Conservation (phyloP, 2,329 filamentous ascomycete species). For the Paracoccidioides lutzii region DNA sequence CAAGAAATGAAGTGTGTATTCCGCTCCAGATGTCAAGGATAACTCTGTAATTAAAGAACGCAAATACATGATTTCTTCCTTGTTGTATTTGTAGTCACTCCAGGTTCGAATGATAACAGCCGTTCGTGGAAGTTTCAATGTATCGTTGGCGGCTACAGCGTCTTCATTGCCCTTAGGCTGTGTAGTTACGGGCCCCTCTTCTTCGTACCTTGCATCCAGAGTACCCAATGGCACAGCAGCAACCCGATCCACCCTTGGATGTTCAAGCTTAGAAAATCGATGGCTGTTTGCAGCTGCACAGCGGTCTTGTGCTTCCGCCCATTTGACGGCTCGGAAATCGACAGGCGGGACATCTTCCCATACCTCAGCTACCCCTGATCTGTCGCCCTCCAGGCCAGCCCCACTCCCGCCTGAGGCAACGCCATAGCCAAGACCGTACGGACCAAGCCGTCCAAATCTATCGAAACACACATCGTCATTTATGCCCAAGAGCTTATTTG, state of each 20-base stretch:
- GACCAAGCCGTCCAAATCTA: slow-evolving; percentile 71
- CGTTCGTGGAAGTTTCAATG: slow-evolving; percentile 39
- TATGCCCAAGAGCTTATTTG: slow-evolving; percentile 65
- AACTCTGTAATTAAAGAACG: slow-evolving; percentile 71
- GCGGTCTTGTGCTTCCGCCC: slow-evolving; percentile 63
- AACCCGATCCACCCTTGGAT: slow-evolving; percentile 16
- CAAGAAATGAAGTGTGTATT: slow-evolving; percentile 72
- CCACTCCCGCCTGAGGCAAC: slow-evolving; percentile 65
- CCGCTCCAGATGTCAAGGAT: slow-evolving; percentile 61
- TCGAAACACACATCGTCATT: slow-evolving; percentile 87
- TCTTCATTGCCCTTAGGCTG: slow-evolving; percentile 7
- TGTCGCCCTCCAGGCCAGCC: slow-evolving; percentile 72
- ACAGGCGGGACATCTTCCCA: slow-evolving; percentile 61
- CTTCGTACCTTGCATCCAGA: slow-evolving; percentile 12
- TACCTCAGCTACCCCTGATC: slow-evolving; percentile 63
- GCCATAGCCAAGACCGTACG: slow-evolving; percentile 84
- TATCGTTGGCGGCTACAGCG: slow-evolving; percentile 1
- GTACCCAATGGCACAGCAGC: slow-evolving; percentile 19
- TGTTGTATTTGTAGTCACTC: slow-evolving; percentile 64
- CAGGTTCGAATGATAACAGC: slow-evolving; percentile 72
- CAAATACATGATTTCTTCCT: slow-evolving; percentile 66
- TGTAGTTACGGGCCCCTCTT: slow-evolving; percentile 10
- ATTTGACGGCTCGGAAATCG: slow-evolving; percentile 64
- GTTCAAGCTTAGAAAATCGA: slow-evolving; percentile 45
- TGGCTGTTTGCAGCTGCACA: slow-evolving; percentile 59